Conservation (phyloP, 306 rosid genomes). For the Nissolia schottii region DNA sequence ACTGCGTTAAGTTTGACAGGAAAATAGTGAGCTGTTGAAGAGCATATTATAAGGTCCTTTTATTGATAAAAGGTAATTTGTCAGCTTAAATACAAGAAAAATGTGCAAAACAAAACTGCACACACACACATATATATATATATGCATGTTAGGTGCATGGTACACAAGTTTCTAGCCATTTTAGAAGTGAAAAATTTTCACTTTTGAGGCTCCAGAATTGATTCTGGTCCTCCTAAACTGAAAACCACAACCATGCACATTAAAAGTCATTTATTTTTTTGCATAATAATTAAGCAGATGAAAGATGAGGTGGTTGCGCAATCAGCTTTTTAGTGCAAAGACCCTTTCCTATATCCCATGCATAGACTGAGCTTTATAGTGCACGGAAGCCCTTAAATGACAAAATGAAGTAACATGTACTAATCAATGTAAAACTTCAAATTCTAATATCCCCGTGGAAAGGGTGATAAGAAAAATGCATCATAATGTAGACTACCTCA, state of each 20-base stretch:
- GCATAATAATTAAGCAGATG: neutral
- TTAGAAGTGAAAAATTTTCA: too few species aligned
- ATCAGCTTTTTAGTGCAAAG: neutral
- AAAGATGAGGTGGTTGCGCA: neutral
- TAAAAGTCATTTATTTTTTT: neutral
- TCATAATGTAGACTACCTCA: neutral
- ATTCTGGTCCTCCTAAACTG: too few species aligned
- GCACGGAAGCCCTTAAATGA: neutral
- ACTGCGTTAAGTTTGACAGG: neutral
- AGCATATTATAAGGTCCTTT: neutral
- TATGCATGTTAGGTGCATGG: neutral
- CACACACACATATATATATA: too few species aligned
- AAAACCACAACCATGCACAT: too few species aligned
- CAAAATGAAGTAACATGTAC: neutral
- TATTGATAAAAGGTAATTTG: neutral
- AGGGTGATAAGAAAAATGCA: neutral
- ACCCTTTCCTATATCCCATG: neutral
- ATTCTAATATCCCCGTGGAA: neutral
- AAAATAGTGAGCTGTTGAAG: neutral
- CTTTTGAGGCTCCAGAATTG: too few species aligned
- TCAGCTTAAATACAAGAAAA: neutral
- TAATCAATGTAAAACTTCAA: slow-evolving; percentile 4
- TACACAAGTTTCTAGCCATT: neutral
- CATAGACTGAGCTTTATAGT: neutral
- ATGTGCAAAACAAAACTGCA: neutral